A percentile compares a stretch with the other conserved stretches of the same genome.
Evolutionary conservation across 352 stramenopile genomes (phyloP).

Genomic region (Sclerospora graminicola): DNA sequence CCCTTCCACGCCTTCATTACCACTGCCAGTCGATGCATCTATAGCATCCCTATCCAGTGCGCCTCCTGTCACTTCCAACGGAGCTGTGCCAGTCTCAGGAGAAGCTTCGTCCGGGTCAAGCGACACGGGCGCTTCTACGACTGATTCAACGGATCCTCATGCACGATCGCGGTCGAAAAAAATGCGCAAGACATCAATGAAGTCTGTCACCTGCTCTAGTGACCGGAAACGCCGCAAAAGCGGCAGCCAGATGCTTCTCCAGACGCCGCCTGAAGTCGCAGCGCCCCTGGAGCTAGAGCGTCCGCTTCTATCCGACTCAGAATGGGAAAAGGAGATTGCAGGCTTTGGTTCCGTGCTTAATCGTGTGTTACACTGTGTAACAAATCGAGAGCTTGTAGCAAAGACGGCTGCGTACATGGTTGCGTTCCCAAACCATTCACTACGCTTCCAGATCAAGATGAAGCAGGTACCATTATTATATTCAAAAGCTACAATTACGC

Average conservation of each 20-base stretch:
- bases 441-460: conserved; percentile 83
- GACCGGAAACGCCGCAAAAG: conserved; percentile 16
- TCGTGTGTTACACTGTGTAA: conserved; percentile 58
- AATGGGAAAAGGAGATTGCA: conserved; percentile 64
- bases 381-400: conserved; percentile 59
- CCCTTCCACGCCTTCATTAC: too few relatives aligned
- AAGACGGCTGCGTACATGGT: conserved; percentile 69
- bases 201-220: neutral
- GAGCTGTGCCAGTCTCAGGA: conserved; percentile 1
- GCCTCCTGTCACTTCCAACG: neutral
- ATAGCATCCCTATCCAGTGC: conserved; percentile 1
- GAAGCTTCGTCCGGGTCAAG: neutral
- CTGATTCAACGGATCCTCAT: conserved; percentile 2
- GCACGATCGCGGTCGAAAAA: conserved; percentile 8
- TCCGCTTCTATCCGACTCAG: conserved; percentile 48
- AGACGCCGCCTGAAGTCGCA: conserved; percentile 1
- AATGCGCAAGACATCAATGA: conserved; percentile 4
- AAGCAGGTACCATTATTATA: conserved; percentile 54
- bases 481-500: conserved; percentile 6
- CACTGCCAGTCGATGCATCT: neutral
- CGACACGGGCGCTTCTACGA: conserved; percentile 4
- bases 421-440: conserved; percentile 52
- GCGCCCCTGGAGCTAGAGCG: conserved; percentile 6
- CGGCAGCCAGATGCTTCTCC: conserved; percentile 3
- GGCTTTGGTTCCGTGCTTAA: conserved; percentile 64